Conservation (phyloP, 352 stramenopile genomes). For the Globisporangium nodosum region DNA sequence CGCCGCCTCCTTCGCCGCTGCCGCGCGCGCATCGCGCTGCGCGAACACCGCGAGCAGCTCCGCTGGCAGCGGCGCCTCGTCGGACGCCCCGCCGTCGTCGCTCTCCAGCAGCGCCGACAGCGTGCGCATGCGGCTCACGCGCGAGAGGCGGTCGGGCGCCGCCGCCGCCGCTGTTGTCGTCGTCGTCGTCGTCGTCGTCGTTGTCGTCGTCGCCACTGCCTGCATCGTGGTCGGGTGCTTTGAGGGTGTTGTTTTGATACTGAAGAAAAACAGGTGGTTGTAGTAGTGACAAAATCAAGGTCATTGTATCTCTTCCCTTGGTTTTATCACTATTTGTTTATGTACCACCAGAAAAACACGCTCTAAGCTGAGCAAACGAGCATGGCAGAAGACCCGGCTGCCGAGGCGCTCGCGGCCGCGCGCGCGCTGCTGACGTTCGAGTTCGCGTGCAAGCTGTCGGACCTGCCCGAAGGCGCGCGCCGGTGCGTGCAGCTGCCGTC, state of each 20-base stretch:
- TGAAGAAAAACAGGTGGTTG: too few species aligned
- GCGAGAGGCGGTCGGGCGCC: slow-evolving; percentile 27
- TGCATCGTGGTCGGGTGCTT: background rate
- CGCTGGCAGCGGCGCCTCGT: slow-evolving; percentile 27
- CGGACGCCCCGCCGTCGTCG: slow-evolving; percentile 41
- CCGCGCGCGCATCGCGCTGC: slow-evolving; percentile 13
- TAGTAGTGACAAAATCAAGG: too few species aligned
- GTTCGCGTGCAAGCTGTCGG: slow-evolving; percentile 59
- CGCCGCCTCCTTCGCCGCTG: slow-evolving; percentile 2
- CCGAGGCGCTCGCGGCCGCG: slow-evolving; percentile 15
- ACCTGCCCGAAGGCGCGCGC: slow-evolving; percentile 47
- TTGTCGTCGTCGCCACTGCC: background rate
- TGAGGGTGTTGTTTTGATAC: too few species aligned
- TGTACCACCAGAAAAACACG: background rate
- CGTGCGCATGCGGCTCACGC: slow-evolving; percentile 67
- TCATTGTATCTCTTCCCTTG: too few species aligned
- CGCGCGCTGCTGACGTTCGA: slow-evolving; percentile 47
- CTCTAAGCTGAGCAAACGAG: too few species aligned
- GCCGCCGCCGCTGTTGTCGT: background rate
- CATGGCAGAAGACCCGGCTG: background rate
- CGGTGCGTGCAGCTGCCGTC: slow-evolving; percentile 53
- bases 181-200: background rate
- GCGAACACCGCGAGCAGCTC: slow-evolving; percentile 48
- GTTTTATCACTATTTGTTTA: background rate
- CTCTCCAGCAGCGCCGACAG: slow-evolving; percentile 72